phyloP scores from a whole-genome alignment of 164 flowering plant species.

The Tinospora cordifolia region DNA sequence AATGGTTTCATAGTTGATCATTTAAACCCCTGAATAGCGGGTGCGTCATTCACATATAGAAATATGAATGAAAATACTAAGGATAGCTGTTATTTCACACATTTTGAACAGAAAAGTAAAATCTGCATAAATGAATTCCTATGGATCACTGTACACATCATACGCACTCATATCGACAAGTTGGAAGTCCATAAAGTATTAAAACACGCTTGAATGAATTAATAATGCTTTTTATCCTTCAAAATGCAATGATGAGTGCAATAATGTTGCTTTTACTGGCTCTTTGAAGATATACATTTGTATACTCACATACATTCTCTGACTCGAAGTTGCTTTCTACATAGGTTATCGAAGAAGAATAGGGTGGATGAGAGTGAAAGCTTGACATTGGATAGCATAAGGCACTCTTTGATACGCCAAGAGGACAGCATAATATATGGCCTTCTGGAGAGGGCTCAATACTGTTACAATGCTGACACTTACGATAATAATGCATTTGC shows the following conservation, averaged over 20 bases:
- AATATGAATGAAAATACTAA: not conserved
- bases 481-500: constrained; percentile 55
- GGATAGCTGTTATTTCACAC: not conserved
- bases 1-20: not conserved
- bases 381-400: constrained; percentile 69
- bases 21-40: not conserved
- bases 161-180: not conserved
- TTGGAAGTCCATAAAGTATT: too few species aligned
- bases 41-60: not conserved
- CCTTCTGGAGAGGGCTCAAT: constrained; percentile 84
- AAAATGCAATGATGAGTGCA: not conserved
- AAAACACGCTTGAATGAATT: too few species aligned
- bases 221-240: too few species aligned
- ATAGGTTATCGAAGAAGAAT: constrained; percentile 33
- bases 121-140: not conserved
- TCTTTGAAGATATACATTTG: too few species aligned
- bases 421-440: constrained; percentile 91
- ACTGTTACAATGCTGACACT: constrained; percentile 60
- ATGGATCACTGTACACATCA: not conserved
- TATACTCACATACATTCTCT: too few species aligned
- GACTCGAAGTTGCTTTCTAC: constrained; percentile 13
- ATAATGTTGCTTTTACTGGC: not conserved
- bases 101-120: not conserved
- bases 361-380: constrained; percentile 73
- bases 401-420: constrained; percentile 71